Conservation (phyloP, 1,139 yeast species). For the Protomyces lactucae-debilis region DNA sequence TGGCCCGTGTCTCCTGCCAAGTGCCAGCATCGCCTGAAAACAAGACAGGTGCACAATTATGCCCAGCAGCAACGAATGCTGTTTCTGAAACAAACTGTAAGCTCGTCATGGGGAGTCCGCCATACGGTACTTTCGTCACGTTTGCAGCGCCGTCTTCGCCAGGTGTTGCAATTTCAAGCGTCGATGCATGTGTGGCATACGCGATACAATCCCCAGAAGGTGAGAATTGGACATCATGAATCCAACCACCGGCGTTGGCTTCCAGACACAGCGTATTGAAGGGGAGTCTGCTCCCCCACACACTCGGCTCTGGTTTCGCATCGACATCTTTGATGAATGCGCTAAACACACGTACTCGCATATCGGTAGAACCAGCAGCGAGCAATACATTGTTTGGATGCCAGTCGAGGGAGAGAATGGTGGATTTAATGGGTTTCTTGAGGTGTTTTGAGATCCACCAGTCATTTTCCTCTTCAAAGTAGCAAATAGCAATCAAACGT, state of each 20-base stretch:
- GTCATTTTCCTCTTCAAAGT: slow-evolving; percentile 90
- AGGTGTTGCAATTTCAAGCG: slow-evolving; percentile 47
- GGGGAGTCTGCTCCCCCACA: slow-evolving; percentile 94
- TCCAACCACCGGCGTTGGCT: slow-evolving; percentile 78
- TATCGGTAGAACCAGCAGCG: slow-evolving; percentile 92
- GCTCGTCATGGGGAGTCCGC: slow-evolving; percentile 75
- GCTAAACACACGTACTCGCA: slow-evolving; percentile 90
- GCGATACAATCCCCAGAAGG: slow-evolving; percentile 76
- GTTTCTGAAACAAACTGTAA: slow-evolving; percentile 62
- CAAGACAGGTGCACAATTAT: slow-evolving; percentile 83
- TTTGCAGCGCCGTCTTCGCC: slow-evolving; percentile 10
- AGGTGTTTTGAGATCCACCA: slow-evolving; percentile 99
- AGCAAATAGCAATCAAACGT: slow-evolving; percentile 88
- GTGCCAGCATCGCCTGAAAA: slow-evolving; percentile 65
- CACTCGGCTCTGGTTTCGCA: slow-evolving; percentile 68
- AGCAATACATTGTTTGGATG: slow-evolving; percentile 87
- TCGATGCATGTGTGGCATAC: slow-evolving; percentile 50
- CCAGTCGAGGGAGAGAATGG: slow-evolving; percentile 84
- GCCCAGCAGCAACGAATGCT: slow-evolving; percentile 81
- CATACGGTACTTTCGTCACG: slow-evolving; percentile 49
- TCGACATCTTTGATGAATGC: slow-evolving; percentile 89
- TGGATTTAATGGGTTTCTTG: slow-evolving; percentile 85
- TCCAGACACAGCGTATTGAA: slow-evolving; percentile 84
- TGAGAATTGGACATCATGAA: slow-evolving; percentile 83
- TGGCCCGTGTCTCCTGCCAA: slow-evolving; percentile 47